Base-by-base conservation (phyloP, 179 eudicot species). In the Patellifolia procumbens region DNA sequence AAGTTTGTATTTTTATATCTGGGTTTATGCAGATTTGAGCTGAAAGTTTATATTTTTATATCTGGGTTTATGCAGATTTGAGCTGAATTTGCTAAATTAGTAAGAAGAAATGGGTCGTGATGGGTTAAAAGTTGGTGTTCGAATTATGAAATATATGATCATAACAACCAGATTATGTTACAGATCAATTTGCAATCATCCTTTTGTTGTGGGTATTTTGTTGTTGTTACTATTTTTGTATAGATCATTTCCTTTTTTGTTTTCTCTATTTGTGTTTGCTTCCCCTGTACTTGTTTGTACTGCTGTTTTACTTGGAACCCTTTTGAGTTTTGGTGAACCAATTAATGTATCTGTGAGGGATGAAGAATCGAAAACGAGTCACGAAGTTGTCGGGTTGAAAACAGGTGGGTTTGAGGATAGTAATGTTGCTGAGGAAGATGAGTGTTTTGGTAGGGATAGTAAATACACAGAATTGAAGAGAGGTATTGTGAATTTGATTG, bases 221-320 rank as follows among this genome's bases (percentile, higher is more conserved):
- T 79, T 90, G 75, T 72, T 90, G 64, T 68, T 91, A 74, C 43
- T 91, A 4, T 84, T 83, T 74, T 71, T 92, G 87, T 81, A 91
- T 74, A 89, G 88, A 87, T 87, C 89, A 59, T 91, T 77, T 67
- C 98, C 98, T 49, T 85, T 84, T 70, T 17, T 92, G 83, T 92
- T 94, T 85, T 88, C 88, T 7, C 56, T 92, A 4, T 81, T 94
- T 82, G 85, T 92, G 12, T 89, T 90, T 82, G 86, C 89, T 20
- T 92, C 96, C n/a, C 98, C 98, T 84, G 89, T 94, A 62, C 85
- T 94, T 86, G 86, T 89, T 70, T 92, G 92, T 67, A 94, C 96
- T 82, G 89, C 87, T 82, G 80, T 87, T 75, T 83, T 94, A 84
- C 96, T 94, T 80, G 98, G 98, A 52, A 83, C 87, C 59, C 89